Evolutionary conservation across 1,139 yeast species (phyloP).

Genomic region (Nakaseomyces sp.): DNA sequence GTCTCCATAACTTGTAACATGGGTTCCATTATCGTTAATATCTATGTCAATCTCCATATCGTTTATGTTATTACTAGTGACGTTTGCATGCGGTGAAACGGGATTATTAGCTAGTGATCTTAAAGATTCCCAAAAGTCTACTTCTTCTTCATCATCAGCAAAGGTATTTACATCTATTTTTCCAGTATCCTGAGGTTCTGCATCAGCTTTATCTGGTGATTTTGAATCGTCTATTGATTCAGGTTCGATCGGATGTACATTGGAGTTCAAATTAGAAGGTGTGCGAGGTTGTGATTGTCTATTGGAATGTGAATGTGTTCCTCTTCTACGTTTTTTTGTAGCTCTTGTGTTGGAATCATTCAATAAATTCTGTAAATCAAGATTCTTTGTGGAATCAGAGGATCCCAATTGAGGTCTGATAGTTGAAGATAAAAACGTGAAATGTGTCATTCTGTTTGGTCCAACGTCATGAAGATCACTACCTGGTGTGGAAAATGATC

Average conservation of each 20-base stretch:
- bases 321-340: constrained; percentile 10
- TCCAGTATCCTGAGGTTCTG: no score
- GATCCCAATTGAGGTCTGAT: constrained; percentile 62
- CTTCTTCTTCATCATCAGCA: constrained; percentile 36
- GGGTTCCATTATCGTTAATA: neutral
- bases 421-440: constrained; percentile 62
- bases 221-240: neutral
- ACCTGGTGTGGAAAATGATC: constrained; percentile 31
- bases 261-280: constrained; percentile 20
- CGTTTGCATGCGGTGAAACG: constrained; percentile 1
- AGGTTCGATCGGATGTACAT: constrained; percentile 10
- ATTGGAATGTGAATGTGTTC: neutral
- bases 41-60: neutral
- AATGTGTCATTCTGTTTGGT: constrained; percentile 54
- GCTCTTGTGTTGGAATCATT: constrained; percentile 20
- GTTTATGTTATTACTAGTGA: neutral
- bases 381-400: constrained; percentile 37
- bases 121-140: constrained; percentile 67
- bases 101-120: constrained; percentile 35
- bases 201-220: neutral
- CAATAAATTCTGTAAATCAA: constrained; percentile 38
- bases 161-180: neutral
- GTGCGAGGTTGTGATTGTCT: neutral
- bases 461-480: constrained; percentile 49
- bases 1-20: neutral